These are phyloP conservation scores for Thermothelomyces thermophilus DNA, from an alignment of 2,329 filamentous ascomycete genomes.

Conservation along the genomic window DNA sequence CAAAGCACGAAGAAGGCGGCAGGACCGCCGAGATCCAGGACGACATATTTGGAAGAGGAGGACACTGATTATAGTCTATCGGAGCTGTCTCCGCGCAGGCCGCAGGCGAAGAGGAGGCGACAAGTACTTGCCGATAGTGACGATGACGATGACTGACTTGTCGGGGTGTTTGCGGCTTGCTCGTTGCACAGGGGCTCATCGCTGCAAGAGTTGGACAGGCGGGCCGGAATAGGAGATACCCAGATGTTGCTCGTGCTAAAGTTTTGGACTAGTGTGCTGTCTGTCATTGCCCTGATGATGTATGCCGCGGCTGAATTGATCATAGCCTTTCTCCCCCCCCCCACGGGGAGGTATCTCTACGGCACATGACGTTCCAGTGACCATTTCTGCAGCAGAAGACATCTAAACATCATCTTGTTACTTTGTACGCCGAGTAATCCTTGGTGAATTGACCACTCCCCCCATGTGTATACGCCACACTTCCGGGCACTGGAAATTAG, in stretches of 20 bases:
- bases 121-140: slow-evolving; percentile 12
- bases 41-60: slow-evolving; percentile 9
- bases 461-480: too few relatives aligned
- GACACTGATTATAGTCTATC: slow-evolving; percentile 7
- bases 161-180: background rate
- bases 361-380: too few relatives aligned
- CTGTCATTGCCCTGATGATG: too few relatives aligned
- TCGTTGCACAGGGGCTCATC: background rate
- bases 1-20: slow-evolving; percentile 12
- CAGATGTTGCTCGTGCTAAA: background rate
- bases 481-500: too few relatives aligned
- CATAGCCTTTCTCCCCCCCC: too few relatives aligned
- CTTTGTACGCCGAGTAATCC: too few relatives aligned
- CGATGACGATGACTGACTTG: slow-evolving; percentile 7
- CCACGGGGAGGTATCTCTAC: too few relatives aligned
- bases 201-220: background rate
- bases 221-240: background rate
- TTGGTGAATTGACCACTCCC: too few relatives aligned
- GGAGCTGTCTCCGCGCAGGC: slow-evolving; percentile 10
- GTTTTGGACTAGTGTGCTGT: too few relatives aligned
- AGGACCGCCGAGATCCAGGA: background rate
- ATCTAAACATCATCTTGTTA: too few relatives aligned
- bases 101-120: slow-evolving; percentile 10
- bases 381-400: too few relatives aligned
- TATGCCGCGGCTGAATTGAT: too few relatives aligned